Percentiles rank a stretch among this genome's conserved stretches.
Conservation (phyloP, 805 yeast species). For the Pichia pseudocactophila region DNA sequence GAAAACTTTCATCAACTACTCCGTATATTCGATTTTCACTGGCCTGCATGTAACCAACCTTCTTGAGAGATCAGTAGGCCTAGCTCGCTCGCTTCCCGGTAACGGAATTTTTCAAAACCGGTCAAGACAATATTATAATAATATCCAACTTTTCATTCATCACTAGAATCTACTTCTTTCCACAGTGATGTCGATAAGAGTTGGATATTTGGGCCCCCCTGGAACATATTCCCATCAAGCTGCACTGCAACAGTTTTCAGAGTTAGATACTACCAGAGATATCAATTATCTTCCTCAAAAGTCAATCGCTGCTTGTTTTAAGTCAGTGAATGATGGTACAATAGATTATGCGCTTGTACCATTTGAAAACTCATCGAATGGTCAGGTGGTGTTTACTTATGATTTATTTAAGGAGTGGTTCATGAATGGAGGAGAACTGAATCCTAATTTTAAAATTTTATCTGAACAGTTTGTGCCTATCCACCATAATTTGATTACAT, state of each 20-base stretch:
- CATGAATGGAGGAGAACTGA: slow-evolving; percentile 13
- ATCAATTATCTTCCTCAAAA: slow-evolving; percentile 29
- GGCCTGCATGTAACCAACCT: too few species aligned
- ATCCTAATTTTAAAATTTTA: slow-evolving; percentile 42
- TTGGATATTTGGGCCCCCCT: slow-evolving; percentile 78
- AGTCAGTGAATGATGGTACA: slow-evolving; percentile 31
- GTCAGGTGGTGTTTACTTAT: slow-evolving; percentile 80
- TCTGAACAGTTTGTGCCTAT: slow-evolving; percentile 80
- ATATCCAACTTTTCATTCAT: too few species aligned
- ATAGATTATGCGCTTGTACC: slow-evolving; percentile 79
- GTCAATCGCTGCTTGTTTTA: slow-evolving; percentile 56
- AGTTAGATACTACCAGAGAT: slow-evolving; percentile 14
- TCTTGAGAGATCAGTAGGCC: too few species aligned
- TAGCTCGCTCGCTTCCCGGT: too few species aligned
- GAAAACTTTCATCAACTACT: too few species aligned
- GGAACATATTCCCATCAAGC: slow-evolving; percentile 94
- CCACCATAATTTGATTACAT: slow-evolving; percentile 62
- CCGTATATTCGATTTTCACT: too few species aligned
- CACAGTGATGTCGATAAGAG: slow-evolving; percentile 31
- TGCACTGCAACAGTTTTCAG: slow-evolving; percentile 34
- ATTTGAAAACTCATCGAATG: slow-evolving; percentile 90
- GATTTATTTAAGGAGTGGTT: slow-evolving; percentile 70
- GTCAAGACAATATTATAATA: too few species aligned
- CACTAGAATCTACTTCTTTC: too few species aligned
- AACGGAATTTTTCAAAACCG: too few species aligned